phyloP scores from a whole-genome alignment of 306 rosid genomes.

The Prunus campanulata region DNA sequence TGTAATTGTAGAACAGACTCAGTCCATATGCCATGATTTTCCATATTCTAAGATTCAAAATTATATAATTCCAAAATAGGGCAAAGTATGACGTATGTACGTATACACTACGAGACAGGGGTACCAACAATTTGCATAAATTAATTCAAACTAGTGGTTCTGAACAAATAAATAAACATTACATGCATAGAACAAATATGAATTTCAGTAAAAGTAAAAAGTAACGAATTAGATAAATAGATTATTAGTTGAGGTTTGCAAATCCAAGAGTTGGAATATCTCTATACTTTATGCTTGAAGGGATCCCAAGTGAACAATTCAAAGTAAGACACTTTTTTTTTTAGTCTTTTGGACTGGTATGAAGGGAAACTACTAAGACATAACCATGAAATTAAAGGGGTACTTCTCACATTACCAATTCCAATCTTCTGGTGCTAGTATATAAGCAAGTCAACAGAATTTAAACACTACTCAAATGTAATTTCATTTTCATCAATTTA shows the following conservation, averaged over 20 bases:
- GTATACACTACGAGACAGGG: too few species aligned
- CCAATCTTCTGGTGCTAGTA: neutral
- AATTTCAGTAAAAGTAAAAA: neutral
- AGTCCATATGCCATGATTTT: neutral
- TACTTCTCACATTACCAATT: neutral
- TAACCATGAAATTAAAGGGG: neutral
- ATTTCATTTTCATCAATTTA: neutral
- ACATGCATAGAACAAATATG: neutral
- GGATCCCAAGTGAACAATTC: neutral
- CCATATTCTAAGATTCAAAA: neutral
- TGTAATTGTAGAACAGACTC: neutral
- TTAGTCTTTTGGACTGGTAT: neutral
- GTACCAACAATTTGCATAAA: neutral
- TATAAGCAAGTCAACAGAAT: too few species aligned
- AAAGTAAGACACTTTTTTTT: neutral
- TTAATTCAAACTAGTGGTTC: neutral
- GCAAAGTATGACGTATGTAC: too few species aligned
- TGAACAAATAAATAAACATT: neutral
- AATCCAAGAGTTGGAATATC: neutral
- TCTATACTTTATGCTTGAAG: neutral
- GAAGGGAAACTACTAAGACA: neutral
- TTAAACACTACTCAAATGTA: too few species aligned
- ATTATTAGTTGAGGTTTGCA: too few species aligned
- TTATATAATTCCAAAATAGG: too few species aligned
- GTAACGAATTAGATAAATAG: neutral